Conservation (phyloP, 2,329 filamentous ascomycete genomes). For the Pestalotiopsis sp. region DNA sequence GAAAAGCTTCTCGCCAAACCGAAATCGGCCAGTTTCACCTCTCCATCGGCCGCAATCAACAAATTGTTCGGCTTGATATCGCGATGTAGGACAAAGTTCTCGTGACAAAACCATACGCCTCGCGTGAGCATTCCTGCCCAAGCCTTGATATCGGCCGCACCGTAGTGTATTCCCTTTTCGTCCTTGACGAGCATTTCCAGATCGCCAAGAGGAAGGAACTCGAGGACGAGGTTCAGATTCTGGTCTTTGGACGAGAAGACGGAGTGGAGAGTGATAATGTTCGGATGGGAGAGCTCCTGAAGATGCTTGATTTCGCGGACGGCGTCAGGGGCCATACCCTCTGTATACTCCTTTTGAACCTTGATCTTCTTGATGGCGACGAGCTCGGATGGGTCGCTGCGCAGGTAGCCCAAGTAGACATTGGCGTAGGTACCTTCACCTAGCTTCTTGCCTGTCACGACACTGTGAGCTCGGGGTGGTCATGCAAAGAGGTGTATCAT, state of each 20-base stretch:
- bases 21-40: constrained; percentile 96
- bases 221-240: constrained; percentile 93
- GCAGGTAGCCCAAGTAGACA: constrained; percentile 86
- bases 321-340: constrained; percentile 92
- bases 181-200: constrained; percentile 94
- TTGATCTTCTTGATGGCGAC: constrained; percentile 97
- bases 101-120: constrained; percentile 95
- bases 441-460: constrained; percentile 75
- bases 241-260: constrained; percentile 97
- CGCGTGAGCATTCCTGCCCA: constrained; percentile 98
- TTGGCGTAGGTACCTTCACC: constrained; percentile 97
- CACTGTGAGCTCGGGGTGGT: background rate
- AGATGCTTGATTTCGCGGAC: constrained; percentile 95
- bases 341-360: constrained; percentile 80
- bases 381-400: constrained; percentile 68
- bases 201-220: constrained; percentile 91
- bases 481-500: background rate
- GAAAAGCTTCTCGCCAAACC: constrained; percentile 89
- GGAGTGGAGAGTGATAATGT: constrained; percentile 89
- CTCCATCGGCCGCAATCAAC: constrained; percentile 88
- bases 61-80: constrained; percentile 99
- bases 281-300: constrained; percentile 90
- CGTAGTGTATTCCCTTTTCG: constrained; percentile 75
- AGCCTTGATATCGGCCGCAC: constrained; percentile 88
- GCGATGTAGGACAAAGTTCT: constrained; percentile 89